Evolutionary conservation across 306 rosid genomes (phyloP), one percentile per base, ranked within the genome.

Genomic region (Parietaria judaica): DNA sequence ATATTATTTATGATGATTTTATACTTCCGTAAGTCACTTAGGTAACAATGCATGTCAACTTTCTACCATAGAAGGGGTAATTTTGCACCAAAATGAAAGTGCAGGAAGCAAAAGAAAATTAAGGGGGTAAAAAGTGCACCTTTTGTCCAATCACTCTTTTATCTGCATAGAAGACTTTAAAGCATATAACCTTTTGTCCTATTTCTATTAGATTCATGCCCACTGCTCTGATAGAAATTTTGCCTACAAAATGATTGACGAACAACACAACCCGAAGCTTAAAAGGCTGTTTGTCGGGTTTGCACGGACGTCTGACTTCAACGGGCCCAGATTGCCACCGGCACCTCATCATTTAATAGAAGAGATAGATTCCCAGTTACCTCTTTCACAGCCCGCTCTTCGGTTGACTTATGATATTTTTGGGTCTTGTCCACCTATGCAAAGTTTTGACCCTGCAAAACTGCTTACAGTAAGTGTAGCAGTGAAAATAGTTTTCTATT

Each of bases 391-490:
- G 67, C 94, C 99, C 34, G 99, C 97, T 58, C 97, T 94, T 63
- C 83, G 76, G 80, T 78, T 94, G 70, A 88, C 97, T 0, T 80
- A 88, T 82, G 78, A 76, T 53, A 83, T 94, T 68, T 94, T 94
- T 74, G 99, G 99, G 53, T 88, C 97, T 37, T 88, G 83, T 51
- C 99, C 99, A 36, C 99, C 97, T 8, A 86, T 69, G 80, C 90
- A 76, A 60, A 94, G 95, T 77, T 94, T 94, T 76, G 99, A 94
- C 83, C 99, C 99, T 11, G 95, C 99, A 39, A 94, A 94, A 71
- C 72, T 94, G 84, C 97, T 94, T 70, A 94, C 99, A 6, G 99
- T 94, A 60, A 77, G 95, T 65, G 36, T 46, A 66, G 48, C 56
- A 45, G 37, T 57, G 49, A 64, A 51, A 56, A 8, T 43, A 14